Conservation (phyloP, 2,329 filamentous ascomycete species). For the Pyrenophora graminea region DNA sequence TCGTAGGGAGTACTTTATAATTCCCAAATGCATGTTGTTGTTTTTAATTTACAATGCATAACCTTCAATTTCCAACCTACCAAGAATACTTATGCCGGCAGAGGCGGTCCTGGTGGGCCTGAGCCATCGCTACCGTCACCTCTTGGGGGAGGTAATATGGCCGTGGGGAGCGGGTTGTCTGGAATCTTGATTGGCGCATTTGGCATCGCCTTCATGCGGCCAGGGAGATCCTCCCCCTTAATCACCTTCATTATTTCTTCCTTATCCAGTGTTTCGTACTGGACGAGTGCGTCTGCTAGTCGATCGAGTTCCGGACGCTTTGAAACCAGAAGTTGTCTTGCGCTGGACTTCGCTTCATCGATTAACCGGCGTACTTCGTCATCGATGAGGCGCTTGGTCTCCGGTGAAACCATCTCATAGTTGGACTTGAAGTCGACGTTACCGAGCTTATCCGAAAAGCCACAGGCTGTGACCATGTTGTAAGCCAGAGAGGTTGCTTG, state of each 20-base stretch:
- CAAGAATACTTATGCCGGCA: conserved; percentile 23
- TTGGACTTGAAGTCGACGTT: conserved; percentile 85
- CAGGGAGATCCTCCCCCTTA: conserved; percentile 77
- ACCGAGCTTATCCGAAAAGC: conserved; percentile 86
- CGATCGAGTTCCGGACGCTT: conserved; percentile 85
- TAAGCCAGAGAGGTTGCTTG: conserved; percentile 81
- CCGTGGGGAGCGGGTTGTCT: conserved; percentile 40
- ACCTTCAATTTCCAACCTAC: no score
- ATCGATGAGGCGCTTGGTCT: conserved; percentile 87
- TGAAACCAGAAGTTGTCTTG: conserved; percentile 69
- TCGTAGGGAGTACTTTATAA: no score
- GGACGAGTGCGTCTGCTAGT: conserved; percentile 83
- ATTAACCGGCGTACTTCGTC: conserved; percentile 83
- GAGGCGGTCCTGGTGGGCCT: conserved; percentile 21
- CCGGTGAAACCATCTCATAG: conserved; percentile 79
- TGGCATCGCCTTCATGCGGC: conserved; percentile 64
- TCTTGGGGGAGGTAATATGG: conserved; percentile 25
- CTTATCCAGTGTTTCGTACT: conserved; percentile 90
- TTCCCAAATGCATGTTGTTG: no score
- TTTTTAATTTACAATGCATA: no score
- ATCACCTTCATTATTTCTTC: conserved; percentile 91
- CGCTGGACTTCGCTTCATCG: conserved; percentile 78
- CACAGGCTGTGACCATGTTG: conserved; percentile 83
- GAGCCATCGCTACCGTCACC: conserved; percentile 17
- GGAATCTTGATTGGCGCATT: conserved; percentile 71